A percentile compares a stretch with the other conserved stretches of the same genome.
Evolutionary conservation across 192 early-diverging fungal genomes (phyloP).

Genomic region (Coemansia sp.): DNA sequence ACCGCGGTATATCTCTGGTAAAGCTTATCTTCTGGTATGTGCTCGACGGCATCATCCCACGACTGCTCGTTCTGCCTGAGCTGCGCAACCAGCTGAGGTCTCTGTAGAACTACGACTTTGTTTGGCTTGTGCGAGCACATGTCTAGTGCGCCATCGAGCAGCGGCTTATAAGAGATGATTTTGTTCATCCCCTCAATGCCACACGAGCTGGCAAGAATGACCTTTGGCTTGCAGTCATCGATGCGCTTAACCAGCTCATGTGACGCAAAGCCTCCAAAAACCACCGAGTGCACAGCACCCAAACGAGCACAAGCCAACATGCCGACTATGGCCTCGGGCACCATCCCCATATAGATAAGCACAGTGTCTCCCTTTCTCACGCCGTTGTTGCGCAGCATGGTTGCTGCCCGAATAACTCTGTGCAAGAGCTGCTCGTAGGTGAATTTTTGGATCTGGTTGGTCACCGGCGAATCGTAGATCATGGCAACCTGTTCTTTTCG

Average conservation of each 20-base stretch:
- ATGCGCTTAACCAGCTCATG: conserved; percentile 81
- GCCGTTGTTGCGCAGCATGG: conserved; percentile 61
- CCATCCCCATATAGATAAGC: conserved; percentile 83
- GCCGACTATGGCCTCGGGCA: conserved; percentile 74
- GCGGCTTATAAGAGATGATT: conserved; percentile 72
- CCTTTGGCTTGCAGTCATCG: conserved; percentile 70
- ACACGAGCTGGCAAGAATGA: conserved; percentile 73
- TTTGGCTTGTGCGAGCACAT: conserved; percentile 48
- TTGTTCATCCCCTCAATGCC: conserved; percentile 72
- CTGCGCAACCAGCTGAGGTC: conserved; percentile 55
- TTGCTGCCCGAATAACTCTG: conserved; percentile 65
- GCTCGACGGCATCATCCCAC: conserved; percentile 60
- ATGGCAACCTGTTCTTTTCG: conserved; percentile 65
- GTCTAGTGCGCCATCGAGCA: conserved; percentile 69
- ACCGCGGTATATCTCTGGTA: conserved; percentile 59
- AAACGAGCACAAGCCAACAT: conserved; percentile 85
- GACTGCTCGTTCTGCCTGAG: conserved; percentile 51
- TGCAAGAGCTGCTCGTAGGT: conserved; percentile 69
- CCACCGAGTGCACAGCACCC: conserved; percentile 79
- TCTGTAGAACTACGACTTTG: conserved; percentile 66
- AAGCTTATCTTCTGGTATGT: conserved; percentile 31
- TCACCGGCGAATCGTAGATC: conserved; percentile 75
- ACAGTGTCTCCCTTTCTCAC: conserved; percentile 72
- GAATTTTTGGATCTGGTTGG: conserved; percentile 52
- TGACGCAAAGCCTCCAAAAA: conserved; percentile 79